Conservation (phyloP, 371 early-diverging fungal species). For the Catenaria anguillulae region DNA sequence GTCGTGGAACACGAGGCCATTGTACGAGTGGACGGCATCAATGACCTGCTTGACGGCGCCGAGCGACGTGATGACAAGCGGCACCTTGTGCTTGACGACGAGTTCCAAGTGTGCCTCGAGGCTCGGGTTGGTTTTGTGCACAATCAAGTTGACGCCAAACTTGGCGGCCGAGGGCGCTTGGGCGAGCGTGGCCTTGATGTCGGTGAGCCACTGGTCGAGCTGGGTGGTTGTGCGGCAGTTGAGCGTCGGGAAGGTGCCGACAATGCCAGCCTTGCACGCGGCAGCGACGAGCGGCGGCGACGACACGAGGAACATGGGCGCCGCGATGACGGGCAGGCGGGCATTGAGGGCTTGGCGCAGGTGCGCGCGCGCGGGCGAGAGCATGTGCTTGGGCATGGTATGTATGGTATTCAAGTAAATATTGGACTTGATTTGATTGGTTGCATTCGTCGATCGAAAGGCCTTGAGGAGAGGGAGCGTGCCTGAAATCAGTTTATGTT, state of each 20-base stretch:
- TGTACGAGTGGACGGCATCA: constrained; percentile 14
- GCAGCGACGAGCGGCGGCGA: constrained; percentile 10
- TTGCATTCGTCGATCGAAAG: no score
- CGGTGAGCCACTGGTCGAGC: constrained; percentile 13
- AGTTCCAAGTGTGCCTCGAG: constrained; percentile 11
- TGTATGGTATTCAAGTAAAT: no score
- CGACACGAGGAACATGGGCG: constrained; percentile 19
- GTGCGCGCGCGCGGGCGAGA: no score
- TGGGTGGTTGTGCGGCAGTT: constrained; percentile 12
- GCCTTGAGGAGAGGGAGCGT: no score
- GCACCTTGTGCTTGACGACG: constrained; percentile 15
- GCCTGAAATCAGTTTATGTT: no score
- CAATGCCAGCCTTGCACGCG: constrained; percentile 11
- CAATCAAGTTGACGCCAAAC: constrained; percentile 18
- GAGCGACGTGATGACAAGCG: constrained; percentile 16
- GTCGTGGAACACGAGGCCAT: constrained; percentile 18
- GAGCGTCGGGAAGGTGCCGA: constrained; percentile 17
- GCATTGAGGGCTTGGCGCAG: background rate
- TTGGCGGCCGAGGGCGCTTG: constrained; percentile 3
- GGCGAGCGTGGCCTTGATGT: constrained; percentile 7
- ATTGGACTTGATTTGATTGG: no score
- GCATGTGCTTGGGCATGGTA: no score
- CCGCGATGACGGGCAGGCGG: constrained; percentile 13
- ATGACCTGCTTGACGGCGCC: constrained; percentile 17
- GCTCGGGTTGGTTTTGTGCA: constrained; percentile 17